Base-by-base conservation (phyloP, 176 grass and related monocot species). In the Aegilops bicornis region DNA sequence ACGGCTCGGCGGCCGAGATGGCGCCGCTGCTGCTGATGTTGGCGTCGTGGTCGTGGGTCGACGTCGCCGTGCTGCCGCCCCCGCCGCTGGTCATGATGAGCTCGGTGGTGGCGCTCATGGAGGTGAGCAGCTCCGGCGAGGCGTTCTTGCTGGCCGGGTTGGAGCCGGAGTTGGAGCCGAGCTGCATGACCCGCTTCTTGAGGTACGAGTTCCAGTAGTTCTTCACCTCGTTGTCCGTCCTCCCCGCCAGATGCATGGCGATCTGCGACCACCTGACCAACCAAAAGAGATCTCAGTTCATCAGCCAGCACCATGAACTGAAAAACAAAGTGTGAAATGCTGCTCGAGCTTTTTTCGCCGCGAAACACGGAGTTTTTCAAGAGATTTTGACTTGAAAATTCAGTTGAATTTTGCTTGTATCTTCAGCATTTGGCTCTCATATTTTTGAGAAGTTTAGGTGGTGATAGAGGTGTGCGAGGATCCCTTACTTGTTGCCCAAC, bases 201-300 rank as follows among this genome's bases (percentile, higher is more conserved):
- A 94, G 95, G 83, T 97, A 89, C 7, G 92, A 97, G 69, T 97
- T 97, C 92, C 90, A 97, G 81, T 97, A 89, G 86, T 97, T 97
- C 85, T 97, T 97, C 59, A 97, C 92, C 78, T 97, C 95, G 77
- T 97, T 97, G 73, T 97, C 95, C 1, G 95, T 97, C 87, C 95
- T 89, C 25, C 95, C 95, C 0, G 95, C 88, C 20, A 97, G 65
- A 89, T 92, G 95, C 95, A 87, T 92, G 12, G 95, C 95, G 70
- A 97, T 97, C 76, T 94, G 95, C 30, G 95, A 94, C 95, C 95
- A 97, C 78, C 95, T 97, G 86, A 75, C 24, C 23, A 29, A 29
- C 0, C 0, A 68, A 68, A 7, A 16, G 45, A 78, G 3, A 60
- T 20, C 43, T 7, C 72, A 63, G 85, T 76, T 12, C 87, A 64